phyloP scores from a whole-genome alignment of 1,139 yeast species.

The Sugiyamaella pinicola region DNA sequence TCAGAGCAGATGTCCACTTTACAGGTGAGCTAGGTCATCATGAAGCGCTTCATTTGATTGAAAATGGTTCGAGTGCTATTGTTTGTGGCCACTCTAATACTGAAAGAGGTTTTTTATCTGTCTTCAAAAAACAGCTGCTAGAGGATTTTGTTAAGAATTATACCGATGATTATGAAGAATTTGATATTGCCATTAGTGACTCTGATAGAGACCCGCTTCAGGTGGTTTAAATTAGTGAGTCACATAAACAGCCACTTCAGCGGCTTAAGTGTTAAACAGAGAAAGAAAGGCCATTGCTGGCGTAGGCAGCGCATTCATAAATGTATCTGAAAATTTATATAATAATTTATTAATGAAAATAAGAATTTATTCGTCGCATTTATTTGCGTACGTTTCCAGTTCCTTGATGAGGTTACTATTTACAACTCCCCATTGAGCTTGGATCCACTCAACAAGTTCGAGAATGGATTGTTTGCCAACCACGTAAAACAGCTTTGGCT shows the following conservation, averaged over 20 bases:
- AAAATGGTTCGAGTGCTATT: slow-evolving; percentile 71
- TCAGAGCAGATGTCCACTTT: slow-evolving; percentile 71
- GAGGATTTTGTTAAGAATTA: slow-evolving; percentile 44
- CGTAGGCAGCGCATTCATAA: too few species aligned
- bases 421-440: slow-evolving; percentile 25
- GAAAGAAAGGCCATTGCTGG: too few species aligned
- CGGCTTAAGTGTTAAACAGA: too few species aligned
- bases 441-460: slow-evolving; percentile 36
- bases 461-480: slow-evolving; percentile 33
- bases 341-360: slow-evolving; percentile 1
- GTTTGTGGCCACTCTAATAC: slow-evolving; percentile 89
- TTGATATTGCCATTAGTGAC: slow-evolving; percentile 49
- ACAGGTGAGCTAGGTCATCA: slow-evolving; percentile 97
- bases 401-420: slow-evolving; percentile 21
- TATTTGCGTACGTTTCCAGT: slow-evolving; percentile 25
- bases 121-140: slow-evolving; percentile 54
- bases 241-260: too few species aligned
- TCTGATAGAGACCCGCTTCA: slow-evolving; percentile 61
- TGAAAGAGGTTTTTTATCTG: slow-evolving; percentile 76
- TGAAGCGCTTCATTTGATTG: slow-evolving; percentile 72
- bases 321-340: not conserved
- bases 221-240: slow-evolving; percentile 40
- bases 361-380: slow-evolving; percentile 14
- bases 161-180: slow-evolving; percentile 37
- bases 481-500: slow-evolving; percentile 30